phyloP scores from a whole-genome alignment of 164 flowering plant genomes.

The Sedum album region DNA sequence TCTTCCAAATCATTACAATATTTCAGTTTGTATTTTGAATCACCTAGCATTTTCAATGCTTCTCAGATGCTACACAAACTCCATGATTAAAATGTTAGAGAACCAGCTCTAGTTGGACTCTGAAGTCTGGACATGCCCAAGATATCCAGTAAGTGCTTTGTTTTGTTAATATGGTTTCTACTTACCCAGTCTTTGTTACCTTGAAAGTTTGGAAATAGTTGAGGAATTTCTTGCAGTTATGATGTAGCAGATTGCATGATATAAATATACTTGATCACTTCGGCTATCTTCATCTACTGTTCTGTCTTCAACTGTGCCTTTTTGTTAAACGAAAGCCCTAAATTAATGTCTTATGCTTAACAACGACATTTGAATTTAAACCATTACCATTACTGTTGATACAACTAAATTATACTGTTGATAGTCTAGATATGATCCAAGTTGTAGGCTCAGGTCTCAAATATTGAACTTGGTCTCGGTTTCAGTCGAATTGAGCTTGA shows the following conservation, averaged over 20 bases:
- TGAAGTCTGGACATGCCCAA: neutral
- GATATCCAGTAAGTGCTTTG: neutral
- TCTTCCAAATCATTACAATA: neutral
- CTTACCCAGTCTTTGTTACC: neutral
- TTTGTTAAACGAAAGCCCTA: neutral
- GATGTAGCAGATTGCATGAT: conserved; percentile 1
- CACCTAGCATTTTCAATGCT: neutral
- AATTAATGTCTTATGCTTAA: neutral
- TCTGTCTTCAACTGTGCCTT: neutral
- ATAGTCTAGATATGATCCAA: neutral
- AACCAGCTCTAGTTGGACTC: neutral
- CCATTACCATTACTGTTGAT: neutral
- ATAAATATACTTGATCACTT: neutral
- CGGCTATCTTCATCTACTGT: neutral
- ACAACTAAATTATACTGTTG: neutral
- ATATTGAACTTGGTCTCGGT: neutral
- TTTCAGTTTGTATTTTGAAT: neutral
- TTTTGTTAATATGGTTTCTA: neutral
- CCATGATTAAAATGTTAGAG: neutral
- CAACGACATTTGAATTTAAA: neutral
- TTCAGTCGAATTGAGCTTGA: neutral
- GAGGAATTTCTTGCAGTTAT: neutral
- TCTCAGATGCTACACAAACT: neutral
- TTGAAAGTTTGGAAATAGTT: neutral
- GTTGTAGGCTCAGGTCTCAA: neutral